Conservation (phyloP, 2,329 filamentous ascomycete species). For the Cladosporium sp. region DNA sequence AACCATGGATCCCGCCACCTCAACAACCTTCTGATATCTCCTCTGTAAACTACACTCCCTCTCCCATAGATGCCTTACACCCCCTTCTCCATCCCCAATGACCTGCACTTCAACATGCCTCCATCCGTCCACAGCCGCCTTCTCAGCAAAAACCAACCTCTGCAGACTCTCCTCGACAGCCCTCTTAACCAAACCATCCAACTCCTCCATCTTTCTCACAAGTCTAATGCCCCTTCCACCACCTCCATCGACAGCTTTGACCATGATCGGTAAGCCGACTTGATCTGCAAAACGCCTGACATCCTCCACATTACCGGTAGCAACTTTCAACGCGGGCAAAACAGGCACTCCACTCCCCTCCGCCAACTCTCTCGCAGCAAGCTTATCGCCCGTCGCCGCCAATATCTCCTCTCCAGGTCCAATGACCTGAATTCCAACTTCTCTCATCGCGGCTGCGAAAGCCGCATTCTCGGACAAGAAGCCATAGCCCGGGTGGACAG, state of each 20-base stretch:
- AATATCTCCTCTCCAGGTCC: conserved; percentile 57
- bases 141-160: conserved; percentile 55
- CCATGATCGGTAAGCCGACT: conserved; percentile 54
- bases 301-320: conserved; percentile 41
- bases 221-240: conserved; percentile 59
- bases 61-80: conserved; percentile 55
- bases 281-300: conserved; percentile 56
- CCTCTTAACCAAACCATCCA: conserved; percentile 46
- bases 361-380: conserved; percentile 51
- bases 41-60: conserved; percentile 59
- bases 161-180: conserved; percentile 57
- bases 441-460: conserved; percentile 46
- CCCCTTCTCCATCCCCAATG: conserved; percentile 51
- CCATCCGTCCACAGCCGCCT: conserved; percentile 59
- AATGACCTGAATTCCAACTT: conserved; percentile 47
- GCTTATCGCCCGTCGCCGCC: conserved; percentile 53
- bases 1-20: conserved; percentile 53
- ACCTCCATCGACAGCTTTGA: conserved; percentile 63
- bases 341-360: conserved; percentile 50
- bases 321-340: conserved; percentile 43
- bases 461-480: conserved; percentile 57
- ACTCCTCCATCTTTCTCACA: conserved; percentile 40
- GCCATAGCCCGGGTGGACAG: conserved; percentile 58
- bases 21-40: conserved; percentile 59
- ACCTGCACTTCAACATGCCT: conserved; percentile 60